A percentile compares a stretch with the other conserved stretches of the same genome.
Conservation (phyloP, 768 basidiomycete genomes). For the Leucocoprinus sp. region DNA sequence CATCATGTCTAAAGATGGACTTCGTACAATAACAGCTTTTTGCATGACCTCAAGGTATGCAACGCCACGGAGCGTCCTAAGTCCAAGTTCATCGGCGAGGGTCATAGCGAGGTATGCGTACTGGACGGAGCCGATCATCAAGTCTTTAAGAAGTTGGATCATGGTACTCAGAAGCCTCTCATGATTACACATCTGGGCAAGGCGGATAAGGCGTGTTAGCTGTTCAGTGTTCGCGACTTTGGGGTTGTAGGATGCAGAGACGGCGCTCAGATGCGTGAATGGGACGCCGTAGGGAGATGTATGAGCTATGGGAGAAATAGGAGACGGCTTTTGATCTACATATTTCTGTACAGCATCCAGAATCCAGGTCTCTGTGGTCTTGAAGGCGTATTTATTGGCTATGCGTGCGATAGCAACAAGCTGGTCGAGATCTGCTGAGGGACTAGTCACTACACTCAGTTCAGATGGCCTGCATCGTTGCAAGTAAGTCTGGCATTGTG, state of each 20-base stretch:
- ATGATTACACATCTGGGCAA: constrained; percentile 63
- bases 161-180: constrained; percentile 51
- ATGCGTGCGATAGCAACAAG: constrained; percentile 49
- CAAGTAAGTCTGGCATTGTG: constrained; percentile 4
- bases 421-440: constrained; percentile 40
- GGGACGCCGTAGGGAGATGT: constrained; percentile 24
- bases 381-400: constrained; percentile 70
- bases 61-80: constrained; percentile 49
- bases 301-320: constrained; percentile 34
- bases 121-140: constrained; percentile 54
- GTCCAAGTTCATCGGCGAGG: constrained; percentile 61
- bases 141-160: constrained; percentile 46
- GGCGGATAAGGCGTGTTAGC: constrained; percentile 51
- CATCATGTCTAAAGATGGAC: constrained; percentile 23
- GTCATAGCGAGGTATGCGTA: constrained; percentile 70
- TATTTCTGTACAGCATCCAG: constrained; percentile 66
- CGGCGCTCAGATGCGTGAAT: constrained; percentile 10
- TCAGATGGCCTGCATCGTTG: constrained; percentile 49
- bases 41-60: constrained; percentile 74
- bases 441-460: constrained; percentile 37
- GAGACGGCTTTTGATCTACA: constrained; percentile 47
- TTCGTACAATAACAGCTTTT: constrained; percentile 39
- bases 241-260: constrained; percentile 9
- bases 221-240: constrained; percentile 32
- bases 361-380: constrained; percentile 66